Evolutionary conservation across 2,329 filamentous ascomycete species (phyloP).

Genomic region (Leptodontidium sp.): DNA sequence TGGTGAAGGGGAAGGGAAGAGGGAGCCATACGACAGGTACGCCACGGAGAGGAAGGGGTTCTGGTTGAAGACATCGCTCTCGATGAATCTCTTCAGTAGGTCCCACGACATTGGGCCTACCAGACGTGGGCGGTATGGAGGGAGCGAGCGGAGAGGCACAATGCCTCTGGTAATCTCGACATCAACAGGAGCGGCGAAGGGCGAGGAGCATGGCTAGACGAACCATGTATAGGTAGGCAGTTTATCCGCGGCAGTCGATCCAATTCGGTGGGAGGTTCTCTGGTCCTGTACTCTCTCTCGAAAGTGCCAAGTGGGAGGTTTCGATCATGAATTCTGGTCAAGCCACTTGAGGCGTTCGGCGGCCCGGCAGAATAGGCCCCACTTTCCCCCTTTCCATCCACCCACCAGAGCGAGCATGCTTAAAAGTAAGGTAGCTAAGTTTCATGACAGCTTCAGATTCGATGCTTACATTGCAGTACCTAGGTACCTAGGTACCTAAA

Average conservation of each 20-base stretch:
- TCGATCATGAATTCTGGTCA: conserved; percentile 12
- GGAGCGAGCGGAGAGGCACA: conserved; percentile 41
- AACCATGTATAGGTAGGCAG: conserved; percentile 32
- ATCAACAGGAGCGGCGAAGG: conserved; percentile 41
- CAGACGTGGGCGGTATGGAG: conserved; percentile 31
- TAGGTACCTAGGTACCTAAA: too few relatives aligned
- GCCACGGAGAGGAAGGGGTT: conserved; percentile 88
- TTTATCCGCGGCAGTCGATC: background rate
- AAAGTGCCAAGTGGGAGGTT: conserved; percentile 19
- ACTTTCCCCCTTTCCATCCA: conserved; percentile 9
- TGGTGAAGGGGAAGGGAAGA: conserved; percentile 37
- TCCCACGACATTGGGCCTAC: conserved; percentile 74
- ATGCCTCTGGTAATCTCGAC: conserved; percentile 47
- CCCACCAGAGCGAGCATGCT: background rate
- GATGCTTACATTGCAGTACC: background rate
- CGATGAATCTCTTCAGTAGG: conserved; percentile 88
- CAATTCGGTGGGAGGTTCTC: background rate
- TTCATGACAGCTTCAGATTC: conserved; percentile 8
- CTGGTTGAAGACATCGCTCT: conserved; percentile 93
- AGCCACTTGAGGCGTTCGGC: conserved; percentile 13
- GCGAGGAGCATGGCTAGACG: conserved; percentile 36
- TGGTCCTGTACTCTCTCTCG: background rate
- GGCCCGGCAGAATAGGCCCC: conserved; percentile 7
- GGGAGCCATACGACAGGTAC: conserved; percentile 75
- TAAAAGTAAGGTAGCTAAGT: conserved; percentile 3